Percentiles rank a stretch among this genome's conserved stretches.
phyloP scores from a whole-genome alignment of 768 basidiomycete genomes.

The Clavulina sp. region DNA sequence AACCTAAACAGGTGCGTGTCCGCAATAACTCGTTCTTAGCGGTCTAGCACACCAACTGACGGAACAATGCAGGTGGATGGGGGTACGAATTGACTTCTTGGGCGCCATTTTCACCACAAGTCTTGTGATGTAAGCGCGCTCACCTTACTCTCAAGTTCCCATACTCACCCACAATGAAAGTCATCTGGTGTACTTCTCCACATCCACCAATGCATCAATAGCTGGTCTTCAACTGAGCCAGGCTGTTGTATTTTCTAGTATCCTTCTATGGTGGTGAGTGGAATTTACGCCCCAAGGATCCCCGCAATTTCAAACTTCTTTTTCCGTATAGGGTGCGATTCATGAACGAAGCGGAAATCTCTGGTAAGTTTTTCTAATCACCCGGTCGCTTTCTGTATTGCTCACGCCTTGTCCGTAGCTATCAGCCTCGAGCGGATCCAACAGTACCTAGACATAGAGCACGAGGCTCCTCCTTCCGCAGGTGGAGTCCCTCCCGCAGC shows the following conservation, averaged over 20 bases:
- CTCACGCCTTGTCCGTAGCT: neutral
- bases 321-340: slow-evolving; percentile 25
- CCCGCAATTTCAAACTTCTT: neutral
- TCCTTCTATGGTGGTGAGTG: no score
- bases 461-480: no score
- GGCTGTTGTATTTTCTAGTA: neutral
- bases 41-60: neutral
- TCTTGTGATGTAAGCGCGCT: slow-evolving; percentile 14
- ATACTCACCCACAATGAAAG: slow-evolving; percentile 26
- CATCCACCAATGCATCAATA: slow-evolving; percentile 29
- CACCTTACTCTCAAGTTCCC: slow-evolving; percentile 21
- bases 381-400: neutral
- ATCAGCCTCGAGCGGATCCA: slow-evolving; percentile 15
- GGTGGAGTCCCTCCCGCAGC: slow-evolving; percentile 23
- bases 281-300: no score
- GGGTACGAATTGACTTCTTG: slow-evolving; percentile 21
- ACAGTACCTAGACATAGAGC: slow-evolving; percentile 21
- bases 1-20: neutral
- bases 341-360: slow-evolving; percentile 28
- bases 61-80: slow-evolving; percentile 12
- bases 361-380: slow-evolving; percentile 16
- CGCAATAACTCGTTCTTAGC: neutral
- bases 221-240: no score
- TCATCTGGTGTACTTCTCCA: slow-evolving; percentile 36
- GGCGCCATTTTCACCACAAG: slow-evolving; percentile 20